Conservation (phyloP, 306 rosid genomes). For the Trifolium repens region DNA sequence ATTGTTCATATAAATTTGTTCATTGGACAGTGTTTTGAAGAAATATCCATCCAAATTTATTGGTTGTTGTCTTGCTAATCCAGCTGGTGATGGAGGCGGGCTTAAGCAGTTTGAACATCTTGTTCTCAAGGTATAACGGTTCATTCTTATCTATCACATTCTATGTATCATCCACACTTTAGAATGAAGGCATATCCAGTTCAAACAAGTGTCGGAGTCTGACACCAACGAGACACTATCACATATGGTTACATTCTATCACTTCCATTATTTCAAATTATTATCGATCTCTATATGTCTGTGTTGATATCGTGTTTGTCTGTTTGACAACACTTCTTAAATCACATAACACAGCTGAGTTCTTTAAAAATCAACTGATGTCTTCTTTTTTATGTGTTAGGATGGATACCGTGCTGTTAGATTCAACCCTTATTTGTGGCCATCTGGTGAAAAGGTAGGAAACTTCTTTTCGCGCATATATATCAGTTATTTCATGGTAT, state of each 20-base stretch:
- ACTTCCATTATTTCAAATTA: neutral
- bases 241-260: neutral
- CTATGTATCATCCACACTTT: neutral
- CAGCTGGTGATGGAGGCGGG: conserved; percentile 82
- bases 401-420: conserved; percentile 85
- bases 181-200: neutral
- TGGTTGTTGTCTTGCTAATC: conserved; percentile 96
- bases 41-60: conserved; percentile 80
- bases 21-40: conserved; percentile 68
- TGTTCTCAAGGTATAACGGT: conserved; percentile 62
- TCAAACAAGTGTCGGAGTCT: neutral
- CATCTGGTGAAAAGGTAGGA: conserved; percentile 74
- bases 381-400: conserved; percentile 51
- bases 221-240: neutral
- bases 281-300: neutral
- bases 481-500: neutral
- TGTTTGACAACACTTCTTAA: neutral
- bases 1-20: conserved; percentile 34
- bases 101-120: conserved; percentile 73
- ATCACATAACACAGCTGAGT: conserved; percentile 9
- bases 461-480: neutral
- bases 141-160: conserved; percentile 27
- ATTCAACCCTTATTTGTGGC: conserved; percentile 94
- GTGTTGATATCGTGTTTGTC: neutral
- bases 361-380: conserved; percentile 12